Conservation (phyloP, 164 flowering plant genomes). For the Stephania japonica region DNA sequence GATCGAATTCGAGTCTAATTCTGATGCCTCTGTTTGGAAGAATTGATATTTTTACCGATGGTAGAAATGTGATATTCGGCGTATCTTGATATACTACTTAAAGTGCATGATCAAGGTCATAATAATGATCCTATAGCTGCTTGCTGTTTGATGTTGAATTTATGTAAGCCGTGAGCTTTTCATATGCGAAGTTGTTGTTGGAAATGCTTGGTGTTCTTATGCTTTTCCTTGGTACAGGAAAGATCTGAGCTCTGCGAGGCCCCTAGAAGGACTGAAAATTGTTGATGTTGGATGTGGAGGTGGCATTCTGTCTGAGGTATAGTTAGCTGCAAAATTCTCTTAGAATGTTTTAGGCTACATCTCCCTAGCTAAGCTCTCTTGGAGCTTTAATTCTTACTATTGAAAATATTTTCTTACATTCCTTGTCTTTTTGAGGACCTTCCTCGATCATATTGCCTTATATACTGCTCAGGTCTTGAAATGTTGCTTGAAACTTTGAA, state of each 20-base stretch:
- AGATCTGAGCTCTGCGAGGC: conserved; percentile 64
- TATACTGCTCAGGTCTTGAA: too few relatives aligned
- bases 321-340: neutral
- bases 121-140: too few relatives aligned
- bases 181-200: neutral
- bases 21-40: neutral
- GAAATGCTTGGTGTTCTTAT: conserved; percentile 5
- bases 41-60: neutral
- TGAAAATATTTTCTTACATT: neutral
- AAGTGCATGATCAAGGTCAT: neutral
- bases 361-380: neutral
- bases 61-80: too few relatives aligned
- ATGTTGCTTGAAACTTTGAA: too few relatives aligned
- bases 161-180: neutral
- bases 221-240: conserved; percentile 40
- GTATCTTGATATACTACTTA: neutral
- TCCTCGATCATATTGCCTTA: too few relatives aligned
- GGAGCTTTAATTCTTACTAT: neutral
- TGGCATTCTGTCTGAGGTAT: conserved; percentile 94
- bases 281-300: conserved; percentile 98
- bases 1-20: too few relatives aligned
- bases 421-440: neutral
- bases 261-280: conserved; percentile 81
- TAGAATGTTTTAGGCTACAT: neutral
- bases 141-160: neutral